Percentiles rank a stretch among this genome's conserved stretches.
phyloP scores from a whole-genome alignment of 345 rosid genomes.

The Aquilaria malaccensis region DNA sequence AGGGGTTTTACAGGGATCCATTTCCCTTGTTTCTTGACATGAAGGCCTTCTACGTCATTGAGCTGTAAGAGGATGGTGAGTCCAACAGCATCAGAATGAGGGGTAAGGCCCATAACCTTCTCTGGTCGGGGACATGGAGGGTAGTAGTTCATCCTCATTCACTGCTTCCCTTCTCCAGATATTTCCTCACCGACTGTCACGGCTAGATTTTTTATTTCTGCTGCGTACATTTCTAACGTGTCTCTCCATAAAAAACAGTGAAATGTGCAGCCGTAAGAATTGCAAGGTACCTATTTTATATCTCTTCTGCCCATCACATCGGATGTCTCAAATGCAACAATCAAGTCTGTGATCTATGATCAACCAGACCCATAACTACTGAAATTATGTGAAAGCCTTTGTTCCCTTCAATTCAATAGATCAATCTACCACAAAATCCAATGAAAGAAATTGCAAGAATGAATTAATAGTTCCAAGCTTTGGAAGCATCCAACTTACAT shows the following conservation, averaged over 20 bases:
- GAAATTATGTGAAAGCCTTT: no score
- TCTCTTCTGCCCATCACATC: no score
- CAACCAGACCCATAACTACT: no score
- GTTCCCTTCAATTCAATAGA: no score
- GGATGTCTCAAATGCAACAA: no score
- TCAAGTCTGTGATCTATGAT: no score
- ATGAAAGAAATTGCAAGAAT: background rate
- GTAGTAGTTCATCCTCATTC: conserved; percentile 30
- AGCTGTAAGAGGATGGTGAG: conserved; percentile 32
- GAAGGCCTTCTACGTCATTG: conserved; percentile 32
- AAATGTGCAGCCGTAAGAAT: no score
- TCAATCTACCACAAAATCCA: background rate
- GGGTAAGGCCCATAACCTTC: conserved; percentile 23
- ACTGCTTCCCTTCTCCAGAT: conserved; percentile 25
- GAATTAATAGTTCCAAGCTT: background rate
- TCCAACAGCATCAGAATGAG: conserved; percentile 33
- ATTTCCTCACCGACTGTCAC: conserved; percentile 22
- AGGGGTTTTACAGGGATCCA: conserved; percentile 35
- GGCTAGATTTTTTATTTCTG: conserved; percentile 21
- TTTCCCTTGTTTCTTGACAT: conserved; percentile 25
- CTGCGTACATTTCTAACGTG: conserved; percentile 24
- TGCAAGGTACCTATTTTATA: no score
- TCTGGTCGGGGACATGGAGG: conserved; percentile 38
- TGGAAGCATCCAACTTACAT: no score
- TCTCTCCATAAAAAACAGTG: conserved; percentile 19